Evolutionary conservation across 208 protist genomes (phyloP), one percentile per base, ranked within the genome.

Genomic region (Spongospora subterranea): DNA sequence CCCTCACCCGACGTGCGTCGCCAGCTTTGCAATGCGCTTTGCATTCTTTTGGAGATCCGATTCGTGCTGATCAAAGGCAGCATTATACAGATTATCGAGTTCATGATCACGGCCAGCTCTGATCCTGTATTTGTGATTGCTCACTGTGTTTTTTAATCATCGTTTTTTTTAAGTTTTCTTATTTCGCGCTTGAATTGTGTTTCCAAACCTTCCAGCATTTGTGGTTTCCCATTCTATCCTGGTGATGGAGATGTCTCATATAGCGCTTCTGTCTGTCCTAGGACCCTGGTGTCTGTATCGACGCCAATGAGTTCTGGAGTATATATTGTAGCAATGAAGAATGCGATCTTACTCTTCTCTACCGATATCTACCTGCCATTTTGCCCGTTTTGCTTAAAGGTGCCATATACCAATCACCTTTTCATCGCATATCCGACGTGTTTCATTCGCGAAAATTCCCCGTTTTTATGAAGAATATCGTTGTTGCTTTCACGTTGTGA

Each of bases 321-420:
- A 89, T 89, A 29, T 46, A 46, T 35, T 64, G 46, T 35, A 45
- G 92, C 94, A 0, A 29, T 88, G 46, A 46, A 88, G 32, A 92
- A 76, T 92, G 46, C 50, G 90, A 90, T 35, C 0, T 45, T 0
- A 32, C 46, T 0, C 0, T 38, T 32, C 71, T 93, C 11, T 13
- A 0, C 0, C 46, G 0, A 20, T 50, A 32, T 24, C 11, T 92
- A 41, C 50, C 77, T 6, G 45, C 60, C 39, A 77, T 97, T 24
- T 94, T 97, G 20, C 95, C 96, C 6, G 88, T 95, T 6, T 92
- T 98, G n/a, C 95, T 98, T 46, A 92, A 92, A 13, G 94, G 94
- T 0, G 6, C n/a, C n/a, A n/a, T n/a, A n/a, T n/a, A n/a, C n/a
- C n/a, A n/a, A n/a, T n/a, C n/a, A n/a, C n/a, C n/a, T n/a, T n/a